These are phyloP conservation scores for Kodamaea sagamina DNA, from an alignment of 805 yeast species.

Conservation along the genomic window DNA sequence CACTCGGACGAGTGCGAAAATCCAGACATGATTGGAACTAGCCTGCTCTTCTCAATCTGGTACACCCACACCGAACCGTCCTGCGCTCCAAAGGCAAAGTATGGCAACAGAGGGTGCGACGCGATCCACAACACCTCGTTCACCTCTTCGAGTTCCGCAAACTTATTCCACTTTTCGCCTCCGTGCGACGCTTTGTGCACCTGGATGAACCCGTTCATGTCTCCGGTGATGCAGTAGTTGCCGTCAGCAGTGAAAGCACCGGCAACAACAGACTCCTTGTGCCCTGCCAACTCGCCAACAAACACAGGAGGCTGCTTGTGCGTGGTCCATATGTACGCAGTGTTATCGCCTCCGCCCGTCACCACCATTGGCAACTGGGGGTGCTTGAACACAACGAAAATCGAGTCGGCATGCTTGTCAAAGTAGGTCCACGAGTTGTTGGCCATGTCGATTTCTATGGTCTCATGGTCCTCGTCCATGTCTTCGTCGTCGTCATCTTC, in stretches of 20 bases:
- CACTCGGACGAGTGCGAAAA: slow-evolving; percentile 80
- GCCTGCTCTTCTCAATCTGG: slow-evolving; percentile 55
- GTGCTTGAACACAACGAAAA: slow-evolving; percentile 79
- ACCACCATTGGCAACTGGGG: slow-evolving; percentile 82
- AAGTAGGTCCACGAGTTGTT: slow-evolving; percentile 89
- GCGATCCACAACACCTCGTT: slow-evolving; percentile 87
- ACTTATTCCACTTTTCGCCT: slow-evolving; percentile 79
- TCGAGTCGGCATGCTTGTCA: slow-evolving; percentile 86
- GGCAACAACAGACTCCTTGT: slow-evolving; percentile 83
- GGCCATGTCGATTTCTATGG: slow-evolving; percentile 78
- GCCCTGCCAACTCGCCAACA: slow-evolving; percentile 75
- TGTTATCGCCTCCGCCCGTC: slow-evolving; percentile 95
- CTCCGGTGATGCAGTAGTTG: slow-evolving; percentile 79
- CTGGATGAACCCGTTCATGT: slow-evolving; percentile 87
- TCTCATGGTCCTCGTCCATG: slow-evolving; percentile 47
- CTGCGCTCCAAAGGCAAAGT: slow-evolving; percentile 87
- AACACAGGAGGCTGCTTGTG: slow-evolving; percentile 81
- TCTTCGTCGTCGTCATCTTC: slow-evolving; percentile 44
- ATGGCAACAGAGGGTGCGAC: slow-evolving; percentile 74
- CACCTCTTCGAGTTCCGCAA: slow-evolving; percentile 76
- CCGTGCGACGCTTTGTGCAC: slow-evolving; percentile 70
- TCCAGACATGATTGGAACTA: slow-evolving; percentile 75
- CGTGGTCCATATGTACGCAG: slow-evolving; percentile 89
- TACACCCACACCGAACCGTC: slow-evolving; percentile 97
- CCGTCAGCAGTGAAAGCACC: slow-evolving; percentile 88